Conservation (phyloP, 805 yeast species). For the Pichia californica region DNA sequence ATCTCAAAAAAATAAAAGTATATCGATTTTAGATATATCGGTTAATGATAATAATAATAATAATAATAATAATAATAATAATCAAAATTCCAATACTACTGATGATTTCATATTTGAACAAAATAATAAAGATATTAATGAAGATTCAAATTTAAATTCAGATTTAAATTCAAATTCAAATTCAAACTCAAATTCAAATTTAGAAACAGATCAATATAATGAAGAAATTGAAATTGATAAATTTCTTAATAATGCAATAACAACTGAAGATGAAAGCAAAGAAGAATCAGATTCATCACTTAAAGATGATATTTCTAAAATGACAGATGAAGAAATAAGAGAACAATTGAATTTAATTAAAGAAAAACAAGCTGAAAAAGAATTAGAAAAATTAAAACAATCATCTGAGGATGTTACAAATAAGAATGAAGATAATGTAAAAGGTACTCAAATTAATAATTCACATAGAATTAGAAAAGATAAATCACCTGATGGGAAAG, state of each 20-base stretch:
- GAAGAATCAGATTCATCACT: background rate
- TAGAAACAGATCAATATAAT: constrained; percentile 3
- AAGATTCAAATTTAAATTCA: background rate
- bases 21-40: background rate
- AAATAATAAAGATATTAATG: background rate
- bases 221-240: constrained; percentile 5
- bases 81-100: background rate
- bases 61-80: too few relatives aligned
- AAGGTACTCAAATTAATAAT: constrained; percentile 10
- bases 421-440: constrained; percentile 2
- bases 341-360: constrained; percentile 10
- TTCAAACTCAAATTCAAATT: too few relatives aligned
- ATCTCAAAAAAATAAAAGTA: background rate
- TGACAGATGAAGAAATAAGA: constrained; percentile 15
- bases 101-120: background rate
- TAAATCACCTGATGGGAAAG: constrained; percentile 8
- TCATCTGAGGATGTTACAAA: background rate
- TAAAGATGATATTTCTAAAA: constrained; percentile 6
- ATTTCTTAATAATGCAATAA: background rate
- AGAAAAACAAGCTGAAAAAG: constrained; percentile 9
- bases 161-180: too few relatives aligned
- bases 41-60: background rate
- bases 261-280: background rate
- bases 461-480: constrained; percentile 7
- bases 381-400: background rate